Evolutionary conservation across 768 basidiomycete species (phyloP), one percentile per base, ranked within the genome.

Genomic region (Phanerochaete sordida): DNA sequence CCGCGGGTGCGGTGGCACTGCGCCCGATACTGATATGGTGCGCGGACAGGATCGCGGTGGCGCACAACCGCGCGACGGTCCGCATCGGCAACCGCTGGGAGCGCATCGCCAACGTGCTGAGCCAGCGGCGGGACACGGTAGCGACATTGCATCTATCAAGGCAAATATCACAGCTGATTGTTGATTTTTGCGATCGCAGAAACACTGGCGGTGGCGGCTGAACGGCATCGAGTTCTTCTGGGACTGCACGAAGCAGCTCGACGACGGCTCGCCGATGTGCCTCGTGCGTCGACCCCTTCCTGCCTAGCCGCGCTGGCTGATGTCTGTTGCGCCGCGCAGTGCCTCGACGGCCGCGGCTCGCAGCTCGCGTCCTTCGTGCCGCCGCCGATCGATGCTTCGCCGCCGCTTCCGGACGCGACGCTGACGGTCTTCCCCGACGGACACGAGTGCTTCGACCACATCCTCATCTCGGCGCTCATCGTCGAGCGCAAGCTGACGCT

Each of bases 181-280:
- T 48, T 16, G 47, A 35, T 35, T 30, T 43, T 33, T 11, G 23
- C 23, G 37, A 26, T 54, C 39, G 23, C 35, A 75, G 79, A 69
- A 73, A 53, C 74, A 76, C 57, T 81, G 77, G 68, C 69, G 69
- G 51, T 82, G 81, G 80, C 65, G 67, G 23, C 71, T 76, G 47
- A 68, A 64, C 19, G 66, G 70, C 15, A 69, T 75, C n/a, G 62
- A 70, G 7, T 57, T 82, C 3, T 76, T 74, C 27, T 82, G 81
- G 81, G 79, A 82, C 59, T 81, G 79, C 64, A 74, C 77, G 0
- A 70, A 71, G 1, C 73, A 69, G 0, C 70, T 80, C 2, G 77
- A 79, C 31, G 79, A 82, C 56, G 80, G 81, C 19, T 79, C 77
- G 0, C 77, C 77, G 0, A 73, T 79, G 74, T 81, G 79, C 65